These are phyloP conservation scores for Penicillium polonicum DNA, from an alignment of 2,329 filamentous ascomycete genomes.

Conservation along the genomic window DNA sequence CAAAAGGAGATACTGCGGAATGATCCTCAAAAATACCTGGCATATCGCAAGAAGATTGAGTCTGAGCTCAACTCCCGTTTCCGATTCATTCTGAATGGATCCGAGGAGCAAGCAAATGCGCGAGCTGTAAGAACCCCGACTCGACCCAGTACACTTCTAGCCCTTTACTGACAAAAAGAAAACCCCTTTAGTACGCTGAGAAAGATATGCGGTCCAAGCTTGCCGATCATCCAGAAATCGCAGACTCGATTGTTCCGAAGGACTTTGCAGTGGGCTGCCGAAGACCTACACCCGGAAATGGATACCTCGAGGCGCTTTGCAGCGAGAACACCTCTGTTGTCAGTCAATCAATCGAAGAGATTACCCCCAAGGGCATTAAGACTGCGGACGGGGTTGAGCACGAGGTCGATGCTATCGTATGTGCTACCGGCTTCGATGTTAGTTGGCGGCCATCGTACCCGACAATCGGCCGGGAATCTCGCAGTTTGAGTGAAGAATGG, in stretches of 20 bases:
- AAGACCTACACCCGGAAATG: constrained; percentile 25
- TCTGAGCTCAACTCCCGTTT: constrained; percentile 27
- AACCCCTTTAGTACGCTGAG: background rate
- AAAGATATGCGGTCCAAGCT: constrained; percentile 16
- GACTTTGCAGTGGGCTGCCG: constrained; percentile 19
- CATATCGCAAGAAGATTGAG: constrained; percentile 31
- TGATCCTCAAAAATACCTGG: constrained; percentile 21
- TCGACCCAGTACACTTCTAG: background rate
- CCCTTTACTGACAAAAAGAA: background rate
- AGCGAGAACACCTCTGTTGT: constrained; percentile 42
- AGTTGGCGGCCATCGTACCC: constrained; percentile 8
- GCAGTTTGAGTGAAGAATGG: constrained; percentile 10
- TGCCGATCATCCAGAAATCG: constrained; percentile 12
- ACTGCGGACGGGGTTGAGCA: constrained; percentile 21
- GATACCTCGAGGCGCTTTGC: constrained; percentile 15
- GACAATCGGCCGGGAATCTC: background rate
- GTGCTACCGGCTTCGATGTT: constrained; percentile 15
- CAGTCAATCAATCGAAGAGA: constrained; percentile 37
- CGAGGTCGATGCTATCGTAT: constrained; percentile 19
- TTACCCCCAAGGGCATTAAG: constrained; percentile 37
- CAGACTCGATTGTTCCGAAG: constrained; percentile 10
- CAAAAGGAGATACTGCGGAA: constrained; percentile 16
- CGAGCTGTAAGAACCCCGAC: constrained; percentile 13
- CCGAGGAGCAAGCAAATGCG: constrained; percentile 45
- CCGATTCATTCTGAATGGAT: constrained; percentile 40